Percentiles rank a stretch among this genome's conserved stretches.
Conservation (phyloP, 106 monocot species). For the Iris macrosiphon region DNA sequence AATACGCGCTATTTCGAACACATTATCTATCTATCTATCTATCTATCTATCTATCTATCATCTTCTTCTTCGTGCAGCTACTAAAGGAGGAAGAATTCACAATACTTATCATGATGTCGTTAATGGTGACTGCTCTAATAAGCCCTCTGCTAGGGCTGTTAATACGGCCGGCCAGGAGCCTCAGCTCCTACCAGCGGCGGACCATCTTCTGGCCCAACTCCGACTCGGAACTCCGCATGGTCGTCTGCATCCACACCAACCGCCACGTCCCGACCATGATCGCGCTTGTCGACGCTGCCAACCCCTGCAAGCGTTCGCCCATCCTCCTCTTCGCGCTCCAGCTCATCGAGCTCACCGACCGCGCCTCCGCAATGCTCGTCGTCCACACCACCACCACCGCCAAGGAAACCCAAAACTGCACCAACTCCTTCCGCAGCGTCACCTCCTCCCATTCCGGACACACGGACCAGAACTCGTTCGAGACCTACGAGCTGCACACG, state of each 20-base stretch:
- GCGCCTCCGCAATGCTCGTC: slow-evolving; percentile 23
- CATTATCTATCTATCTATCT: no score
- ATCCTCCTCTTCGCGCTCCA: slow-evolving; percentile 22
- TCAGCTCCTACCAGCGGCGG: slow-evolving; percentile 42
- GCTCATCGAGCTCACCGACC: slow-evolving; percentile 33
- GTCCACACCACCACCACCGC: slow-evolving; percentile 12
- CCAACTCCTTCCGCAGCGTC: background rate
- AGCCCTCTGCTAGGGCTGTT: slow-evolving; percentile 24
- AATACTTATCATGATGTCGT: slow-evolving; percentile 34
- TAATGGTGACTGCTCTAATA: slow-evolving; percentile 26
- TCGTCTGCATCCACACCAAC: slow-evolving; percentile 15
- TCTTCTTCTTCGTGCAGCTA: slow-evolving; percentile 24
- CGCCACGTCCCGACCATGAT: slow-evolving; percentile 16
- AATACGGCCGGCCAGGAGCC: slow-evolving; percentile 18
- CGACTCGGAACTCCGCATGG: slow-evolving; percentile 20
- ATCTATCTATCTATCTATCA: no score
- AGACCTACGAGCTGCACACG: slow-evolving; percentile 41
- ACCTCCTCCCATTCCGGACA: background rate
- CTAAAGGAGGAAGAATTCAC: slow-evolving; percentile 42
- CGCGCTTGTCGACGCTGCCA: slow-evolving; percentile 15
- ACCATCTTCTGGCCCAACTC: slow-evolving; percentile 17
- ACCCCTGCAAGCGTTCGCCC: slow-evolving; percentile 21
- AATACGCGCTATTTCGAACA: no score
- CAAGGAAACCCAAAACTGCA: slow-evolving; percentile 2
- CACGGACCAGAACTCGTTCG: slow-evolving; percentile 27